Base-by-base conservation (phyloP, 768 basidiomycete species). In the Scleroderma citrinum region DNA sequence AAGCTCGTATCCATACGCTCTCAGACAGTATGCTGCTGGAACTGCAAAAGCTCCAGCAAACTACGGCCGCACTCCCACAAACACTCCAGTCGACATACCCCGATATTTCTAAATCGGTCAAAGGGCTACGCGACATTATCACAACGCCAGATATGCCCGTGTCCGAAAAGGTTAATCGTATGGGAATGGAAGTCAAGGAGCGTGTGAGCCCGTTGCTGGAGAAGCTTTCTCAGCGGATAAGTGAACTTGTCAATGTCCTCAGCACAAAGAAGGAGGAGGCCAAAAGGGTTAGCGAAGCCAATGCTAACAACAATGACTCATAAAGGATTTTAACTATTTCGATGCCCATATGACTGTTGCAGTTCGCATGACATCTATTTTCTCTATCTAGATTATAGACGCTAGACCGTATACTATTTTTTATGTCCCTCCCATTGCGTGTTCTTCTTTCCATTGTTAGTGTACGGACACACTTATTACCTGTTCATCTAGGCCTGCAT, bases 21-120 rank as follows among this genome's bases (percentile, higher is more conserved):
- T 82, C 83, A 32, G 78, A 85, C 52, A 77, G 68, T 46, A 82
- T 90, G 81, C 66, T 87, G 43, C 43, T 59, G 23, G 84, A 89
- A 56, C 73, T 91, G 42, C 76, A 81, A 55, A 83, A 78, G 54
- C 70, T 90, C 40, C 78, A 86, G 60, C 59, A 75, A 8, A 80
- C 83, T 12, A 79, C 82, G 24, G 61, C 75, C 13, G 71, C 76
- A 35, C 71, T 86, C 10, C 83, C 82, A 35, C 69, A 78, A 0
- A 77, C 81, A 17, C 69, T 87, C 53, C 77, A 83, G 43, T 74
- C 81, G 24, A 71, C 77, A 12, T 82, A 80, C 50, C 66, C 73
- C 12, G 80, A 82, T 26, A 61, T 87, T 36, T 70, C 75, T 26
- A 68, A 70, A 37, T 73, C 80, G 3, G 73, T 78, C 49, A 59